Evolutionary conservation across 441 rosid genomes (phyloP), one percentile per base, ranked within the genome.

Genomic region (Metrosideros polymorpha): DNA sequence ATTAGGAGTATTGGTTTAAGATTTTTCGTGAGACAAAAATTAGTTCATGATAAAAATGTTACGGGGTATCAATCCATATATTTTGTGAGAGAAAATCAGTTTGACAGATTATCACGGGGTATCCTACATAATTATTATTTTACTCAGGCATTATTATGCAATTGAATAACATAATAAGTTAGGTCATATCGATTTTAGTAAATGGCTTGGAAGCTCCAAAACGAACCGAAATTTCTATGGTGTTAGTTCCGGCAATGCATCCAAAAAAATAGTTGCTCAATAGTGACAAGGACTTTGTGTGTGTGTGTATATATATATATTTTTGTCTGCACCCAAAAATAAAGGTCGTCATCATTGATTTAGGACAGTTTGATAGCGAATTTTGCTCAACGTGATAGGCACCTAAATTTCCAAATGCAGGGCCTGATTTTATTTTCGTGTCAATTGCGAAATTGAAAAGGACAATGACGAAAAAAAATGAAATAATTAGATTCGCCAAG

Each of bases 61-160:
- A 0, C 1, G 1, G 7, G 77, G 14, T 4, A 32, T 12, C 1
- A 12, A 63, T 30, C 2, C 9, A 9, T 2, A 18, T 5, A 9
- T 63, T 63, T 32, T 7, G 9, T 2, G 4, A 35, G 25, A 4
- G 24, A 32, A 5, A 63, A 63, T 32, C 4, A 19, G 3, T 63
- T 32, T 9, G 77, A 63, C 17, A 63, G 3, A 35, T 18, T 2
- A 0, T 32, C 4, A 4, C 2, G 45, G 10, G 43, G 1, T 1
- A 32, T 63, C 27, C 24, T 63, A 4, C 4, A 32, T 4, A 9
- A 19, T 63, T 32, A 32, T 63, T 9, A 63, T 63, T 18, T 63
- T 1, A 18, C 55, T 63, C 45, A 4, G 22, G 1, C 45, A 66
- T 66, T 24, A 66, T 39, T 9, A 35, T 66, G 77, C 1, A 66